Conservation (phyloP, 805 yeast species). For the Blastobotrys terrestris region DNA sequence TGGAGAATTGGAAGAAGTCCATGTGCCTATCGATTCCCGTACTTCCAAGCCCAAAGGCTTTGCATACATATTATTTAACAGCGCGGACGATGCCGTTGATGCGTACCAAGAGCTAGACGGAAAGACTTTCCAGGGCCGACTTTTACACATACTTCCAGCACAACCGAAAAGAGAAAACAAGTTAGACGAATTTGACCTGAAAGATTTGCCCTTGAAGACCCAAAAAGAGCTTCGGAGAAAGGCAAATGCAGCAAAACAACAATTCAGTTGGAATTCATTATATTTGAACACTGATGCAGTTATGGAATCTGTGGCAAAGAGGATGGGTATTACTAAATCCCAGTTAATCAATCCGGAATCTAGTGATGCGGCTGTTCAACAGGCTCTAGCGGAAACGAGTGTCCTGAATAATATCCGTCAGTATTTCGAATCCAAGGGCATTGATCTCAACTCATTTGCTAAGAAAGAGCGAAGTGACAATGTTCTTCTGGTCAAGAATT, state of each 20-base stretch:
- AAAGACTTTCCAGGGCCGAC: slow-evolving; percentile 88
- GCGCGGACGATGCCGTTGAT: slow-evolving; percentile 62
- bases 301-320: slow-evolving; percentile 77
- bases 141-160: slow-evolving; percentile 83
- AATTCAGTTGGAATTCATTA: slow-evolving; percentile 92
- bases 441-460: slow-evolving; percentile 69
- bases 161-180: slow-evolving; percentile 74
- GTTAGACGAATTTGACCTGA: slow-evolving; percentile 84
- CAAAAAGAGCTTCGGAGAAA: slow-evolving; percentile 81
- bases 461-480: slow-evolving; percentile 70
- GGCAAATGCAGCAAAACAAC: slow-evolving; percentile 75
- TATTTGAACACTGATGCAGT: slow-evolving; percentile 90
- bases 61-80: slow-evolving; percentile 72
- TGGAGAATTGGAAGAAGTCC: slow-evolving; percentile 82
- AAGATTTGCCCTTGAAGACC: slow-evolving; percentile 86
- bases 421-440: slow-evolving; percentile 79
- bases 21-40: slow-evolving; percentile 84
- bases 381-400: slow-evolving; percentile 95
- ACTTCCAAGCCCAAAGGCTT: slow-evolving; percentile 90
- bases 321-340: slow-evolving; percentile 75
- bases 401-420: slow-evolving; percentile 86
- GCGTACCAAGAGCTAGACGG: slow-evolving; percentile 77
- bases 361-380: slow-evolving; percentile 86
- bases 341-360: slow-evolving; percentile 84
- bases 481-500: slow-evolving; percentile 78